phyloP scores from a whole-genome alignment of 2,329 filamentous ascomycete species.

The Microdochium paspali region DNA sequence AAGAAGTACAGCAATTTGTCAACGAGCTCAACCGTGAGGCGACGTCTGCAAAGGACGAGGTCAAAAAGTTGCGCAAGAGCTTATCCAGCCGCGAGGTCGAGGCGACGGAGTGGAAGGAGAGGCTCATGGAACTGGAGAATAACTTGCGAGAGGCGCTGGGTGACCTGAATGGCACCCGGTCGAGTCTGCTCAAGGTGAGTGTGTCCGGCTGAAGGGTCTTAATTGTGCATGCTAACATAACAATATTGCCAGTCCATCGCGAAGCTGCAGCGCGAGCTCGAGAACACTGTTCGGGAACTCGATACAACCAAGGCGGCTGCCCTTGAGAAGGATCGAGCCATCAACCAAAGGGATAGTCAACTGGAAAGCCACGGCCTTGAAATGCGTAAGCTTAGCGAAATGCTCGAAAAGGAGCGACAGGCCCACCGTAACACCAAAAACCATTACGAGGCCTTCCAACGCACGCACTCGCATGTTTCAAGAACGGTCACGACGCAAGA shows the following conservation, averaged over 20 bases:
- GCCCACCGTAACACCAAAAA: slow-evolving; percentile 78
- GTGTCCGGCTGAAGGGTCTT: not conserved
- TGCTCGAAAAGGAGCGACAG: slow-evolving; percentile 84
- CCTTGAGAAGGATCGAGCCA: slow-evolving; percentile 82
- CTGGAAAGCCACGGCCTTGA: slow-evolving; percentile 86
- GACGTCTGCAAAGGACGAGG: slow-evolving; percentile 76
- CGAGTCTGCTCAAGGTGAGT: slow-evolving; percentile 69
- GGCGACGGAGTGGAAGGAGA: slow-evolving; percentile 83
- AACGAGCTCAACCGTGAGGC: slow-evolving; percentile 86
- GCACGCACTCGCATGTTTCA: slow-evolving; percentile 79
- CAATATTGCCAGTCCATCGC: slow-evolving; percentile 55
- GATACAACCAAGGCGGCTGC: slow-evolving; percentile 68
- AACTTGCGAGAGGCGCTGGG: slow-evolving; percentile 80
- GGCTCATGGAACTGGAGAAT: slow-evolving; percentile 80
- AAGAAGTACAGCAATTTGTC: slow-evolving; percentile 87
- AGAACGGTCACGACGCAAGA: slow-evolving; percentile 80
- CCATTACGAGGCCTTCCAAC: slow-evolving; percentile 80
- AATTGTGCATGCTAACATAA: slow-evolving; percentile 7
- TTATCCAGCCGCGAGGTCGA: slow-evolving; percentile 80
- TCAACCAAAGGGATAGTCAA: slow-evolving; percentile 80
- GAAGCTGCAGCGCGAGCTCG: slow-evolving; percentile 80
- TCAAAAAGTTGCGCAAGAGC: slow-evolving; percentile 70
- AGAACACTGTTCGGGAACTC: slow-evolving; percentile 73
- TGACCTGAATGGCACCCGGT: slow-evolving; percentile 77
- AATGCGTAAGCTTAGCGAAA: slow-evolving; percentile 71